Evolutionary conservation across 148 eudicot species (phyloP), one percentile per base, ranked within the genome.

Genomic region (Nepenthes gracilis): DNA sequence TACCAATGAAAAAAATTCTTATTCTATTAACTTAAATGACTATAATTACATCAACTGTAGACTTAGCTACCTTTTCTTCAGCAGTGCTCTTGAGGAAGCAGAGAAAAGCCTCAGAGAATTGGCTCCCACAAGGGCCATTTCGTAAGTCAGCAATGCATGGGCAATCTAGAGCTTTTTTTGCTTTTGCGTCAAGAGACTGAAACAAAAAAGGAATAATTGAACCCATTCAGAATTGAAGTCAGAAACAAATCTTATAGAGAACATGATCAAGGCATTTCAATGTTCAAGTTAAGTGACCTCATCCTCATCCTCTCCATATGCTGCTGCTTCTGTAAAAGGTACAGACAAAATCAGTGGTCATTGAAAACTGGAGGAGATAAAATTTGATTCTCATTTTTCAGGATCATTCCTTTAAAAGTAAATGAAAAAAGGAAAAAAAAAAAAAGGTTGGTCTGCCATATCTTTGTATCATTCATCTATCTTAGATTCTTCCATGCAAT

Each of bases 61-160:
- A 23, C 23, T 23, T 23, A 23, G 23, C 23, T 23, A 81, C 95
- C 90, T 90, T 92, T 61, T 85, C 98, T 70, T 83, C 85, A 12
- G 96, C 74, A 32, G 83, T 80, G 78, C 98, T 92, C 83, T 85
- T 92, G 38, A 92, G 79, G 71, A 85, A 92, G 74, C 98, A 92
- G 37, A 81, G 74, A 63, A 92, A 92, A 63, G 98, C 96, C 72
- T 78, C 88, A 0, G 98, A 88, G 67, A 92, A 92, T 64, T 78
- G 90, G 76, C 53, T 69, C 10, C 98, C 98, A 71, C 98, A 92
- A 1, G 86, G 70, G 38, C 98, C 98, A 57, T 57, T 79, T 51
- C 80, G 70, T 64, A 92, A 72, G 70, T 88, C 85, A 68, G 88
- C 86, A 38, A 92, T 78, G 64, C 98, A 88, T 54, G 98, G 98